Evolutionary conservation across 768 basidiomycete species (phyloP).

Genomic region (Piloderma croceum): DNA sequence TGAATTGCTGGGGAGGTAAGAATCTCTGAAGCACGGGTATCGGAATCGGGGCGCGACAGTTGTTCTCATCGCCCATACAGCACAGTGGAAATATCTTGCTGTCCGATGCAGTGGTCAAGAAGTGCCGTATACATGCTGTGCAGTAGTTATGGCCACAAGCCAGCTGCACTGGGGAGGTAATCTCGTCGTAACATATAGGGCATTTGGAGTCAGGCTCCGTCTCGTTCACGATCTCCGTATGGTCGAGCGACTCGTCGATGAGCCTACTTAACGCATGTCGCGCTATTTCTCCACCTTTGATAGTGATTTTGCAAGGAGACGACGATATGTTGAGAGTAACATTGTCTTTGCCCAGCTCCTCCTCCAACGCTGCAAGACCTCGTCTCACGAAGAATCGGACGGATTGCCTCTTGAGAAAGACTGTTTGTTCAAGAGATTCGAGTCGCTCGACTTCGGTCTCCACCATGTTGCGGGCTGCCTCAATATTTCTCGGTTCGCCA

Average conservation of each 20-base stretch:
- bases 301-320: slow-evolving; percentile 34
- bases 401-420: slow-evolving; percentile 32
- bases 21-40: slow-evolving; percentile 44
- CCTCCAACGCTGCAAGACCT: slow-evolving; percentile 46
- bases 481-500: slow-evolving; percentile 35
- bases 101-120: slow-evolving; percentile 52
- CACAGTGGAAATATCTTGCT: slow-evolving; percentile 60
- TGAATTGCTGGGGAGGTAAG: slow-evolving; percentile 47
- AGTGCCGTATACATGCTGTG: slow-evolving; percentile 51
- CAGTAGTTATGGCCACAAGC: slow-evolving; percentile 69
- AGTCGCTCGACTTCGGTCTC: slow-evolving; percentile 43
- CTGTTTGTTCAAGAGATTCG: slow-evolving; percentile 36
- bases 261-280: slow-evolving; percentile 40
- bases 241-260: slow-evolving; percentile 36
- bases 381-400: slow-evolving; percentile 47
- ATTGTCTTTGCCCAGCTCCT: slow-evolving; percentile 49
- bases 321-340: slow-evolving; percentile 40
- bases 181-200: slow-evolving; percentile 65
- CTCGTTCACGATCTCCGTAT: too few species aligned
- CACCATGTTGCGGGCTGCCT: slow-evolving; percentile 41
- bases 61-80: slow-evolving; percentile 62
- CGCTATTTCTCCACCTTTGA: slow-evolving; percentile 55
- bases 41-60: slow-evolving; percentile 53
- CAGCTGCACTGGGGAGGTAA: slow-evolving; percentile 46
- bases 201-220: slow-evolving; percentile 35